phyloP scores from a whole-genome alignment of 2,329 filamentous ascomycete genomes.

The Parafenestella ontariensis region DNA sequence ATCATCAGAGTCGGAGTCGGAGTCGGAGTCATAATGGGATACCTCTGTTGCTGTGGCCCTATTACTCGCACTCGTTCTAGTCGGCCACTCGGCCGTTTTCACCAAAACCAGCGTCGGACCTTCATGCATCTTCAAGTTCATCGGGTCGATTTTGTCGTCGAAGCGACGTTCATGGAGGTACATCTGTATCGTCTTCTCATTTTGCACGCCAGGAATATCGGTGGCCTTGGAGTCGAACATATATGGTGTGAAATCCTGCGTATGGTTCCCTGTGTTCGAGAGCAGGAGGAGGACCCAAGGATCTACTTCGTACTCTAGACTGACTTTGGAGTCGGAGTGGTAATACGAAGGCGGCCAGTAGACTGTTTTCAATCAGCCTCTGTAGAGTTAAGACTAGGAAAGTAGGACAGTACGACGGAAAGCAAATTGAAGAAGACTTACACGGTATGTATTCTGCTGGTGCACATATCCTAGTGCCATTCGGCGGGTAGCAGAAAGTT shows the following conservation, averaged over 20 bases:
- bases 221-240: constrained; percentile 3
- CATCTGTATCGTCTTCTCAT: constrained; percentile 12
- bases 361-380: constrained; percentile 1
- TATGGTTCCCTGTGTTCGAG: constrained; percentile 10
- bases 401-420: neutral
- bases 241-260: constrained; percentile 7
- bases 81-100: constrained; percentile 9
- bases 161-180: constrained; percentile 5
- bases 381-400: neutral
- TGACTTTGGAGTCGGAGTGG: constrained; percentile 10
- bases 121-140: constrained; percentile 4
- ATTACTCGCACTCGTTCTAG: neutral
- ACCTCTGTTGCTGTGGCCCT: neutral
- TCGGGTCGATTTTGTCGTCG: neutral
- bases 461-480: constrained; percentile 24
- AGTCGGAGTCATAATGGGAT: neutral
- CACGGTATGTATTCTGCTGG: constrained; percentile 5
- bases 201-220: neutral
- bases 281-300: neutral
- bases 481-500: constrained; percentile 27
- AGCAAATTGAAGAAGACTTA: neutral
- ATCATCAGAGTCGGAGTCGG: neutral
- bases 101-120: constrained; percentile 23
- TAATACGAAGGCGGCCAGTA: constrained; percentile 23
- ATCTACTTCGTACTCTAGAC: constrained; percentile 5